Base-by-base conservation (phyloP, 2,329 filamentous ascomycete genomes). In the Neocucurbitaria cava region DNA sequence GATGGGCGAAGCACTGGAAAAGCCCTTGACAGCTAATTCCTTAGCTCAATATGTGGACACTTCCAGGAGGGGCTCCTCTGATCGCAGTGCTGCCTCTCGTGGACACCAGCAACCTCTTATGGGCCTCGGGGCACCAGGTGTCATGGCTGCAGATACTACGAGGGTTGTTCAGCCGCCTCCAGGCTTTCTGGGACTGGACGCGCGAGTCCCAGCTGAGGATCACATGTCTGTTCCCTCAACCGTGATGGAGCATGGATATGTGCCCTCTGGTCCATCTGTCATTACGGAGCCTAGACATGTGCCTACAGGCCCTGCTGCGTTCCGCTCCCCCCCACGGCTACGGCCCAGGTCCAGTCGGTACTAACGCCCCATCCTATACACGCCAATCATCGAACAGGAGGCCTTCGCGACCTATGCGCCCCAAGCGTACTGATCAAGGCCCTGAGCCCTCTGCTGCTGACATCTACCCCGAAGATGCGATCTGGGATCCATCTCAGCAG, bases 381-480 rank as follows among this genome's bases (percentile, higher is more conserved):
- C 58, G 52, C 23, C 43, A 35, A 10, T 18, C 42, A 8, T 58
- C 57, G 5, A 35, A 15, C 8, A 30, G 28, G 26, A 39, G 52
- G 28, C 54, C 46, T 13, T 41, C 38, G 20, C 51, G 55, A 41
- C 48, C 57, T 20, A 59, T 54, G 4, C 66, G 64, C 3, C 28
- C 39, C n/a, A 70, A 61, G 46, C 66, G 69, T 8, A 53, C 52
- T 6, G 69, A 72, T 50, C 69, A 73, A 54, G 70, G 70, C 0
- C 70, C 70, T 5, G 54, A 63, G 50, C 64, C 70, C 4, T 73
- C 70, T 13, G 38, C 42, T 3, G 70, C 70, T 3, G 70, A 73
- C 38, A 68, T 71, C 46, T 73, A 71, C 35, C 70, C 70, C 7
- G 69, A 71, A 13, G 70, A 73, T 49, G 65, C 66, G 2, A 40